Percentiles rank a stretch among this genome's conserved stretches.
Evolutionary conservation across 352 stramenopile genomes (phyloP).

Genomic region (Phytophthora colocasiae): DNA sequence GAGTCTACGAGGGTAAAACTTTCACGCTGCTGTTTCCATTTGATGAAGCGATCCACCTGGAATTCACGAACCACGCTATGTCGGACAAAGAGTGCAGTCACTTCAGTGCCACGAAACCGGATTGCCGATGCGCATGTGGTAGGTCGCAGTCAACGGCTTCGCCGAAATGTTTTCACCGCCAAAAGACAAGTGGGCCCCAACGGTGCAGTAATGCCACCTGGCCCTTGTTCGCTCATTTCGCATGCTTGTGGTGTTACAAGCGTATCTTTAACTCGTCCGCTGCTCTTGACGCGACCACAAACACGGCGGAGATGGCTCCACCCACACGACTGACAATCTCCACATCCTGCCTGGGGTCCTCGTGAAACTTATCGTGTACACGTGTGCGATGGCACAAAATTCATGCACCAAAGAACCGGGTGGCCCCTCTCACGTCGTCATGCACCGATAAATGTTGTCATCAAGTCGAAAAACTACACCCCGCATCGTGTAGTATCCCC

Average conservation of each 20-base stretch:
- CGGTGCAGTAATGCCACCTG: slow-evolving; percentile 2
- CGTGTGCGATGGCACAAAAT: slow-evolving; percentile 1
- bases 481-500: too few species aligned
- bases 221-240: slow-evolving; percentile 16
- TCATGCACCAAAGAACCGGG: background rate
- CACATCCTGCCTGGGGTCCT: slow-evolving; percentile 17
- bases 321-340: slow-evolving; percentile 41
- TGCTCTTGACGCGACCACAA: slow-evolving; percentile 1
- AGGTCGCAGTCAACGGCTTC: background rate
- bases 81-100: slow-evolving; percentile 20
- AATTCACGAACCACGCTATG: slow-evolving; percentile 15
- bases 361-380: slow-evolving; percentile 9
- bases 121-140: background rate
- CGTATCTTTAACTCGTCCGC: background rate
- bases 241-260: slow-evolving; percentile 15
- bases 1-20: slow-evolving; percentile 6
- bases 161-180: background rate
- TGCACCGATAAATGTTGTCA: too few species aligned
- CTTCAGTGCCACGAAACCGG: background rate
- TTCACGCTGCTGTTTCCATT: slow-evolving; percentile 10
- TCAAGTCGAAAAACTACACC: too few species aligned
- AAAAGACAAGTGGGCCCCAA: background rate
- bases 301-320: slow-evolving; percentile 15
- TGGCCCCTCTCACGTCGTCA: slow-evolving; percentile 11
- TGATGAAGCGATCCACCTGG: slow-evolving; percentile 11